Evolutionary conservation across 202 grass and related monocot species (phyloP).

Genomic region (Carex sylvatica): DNA sequence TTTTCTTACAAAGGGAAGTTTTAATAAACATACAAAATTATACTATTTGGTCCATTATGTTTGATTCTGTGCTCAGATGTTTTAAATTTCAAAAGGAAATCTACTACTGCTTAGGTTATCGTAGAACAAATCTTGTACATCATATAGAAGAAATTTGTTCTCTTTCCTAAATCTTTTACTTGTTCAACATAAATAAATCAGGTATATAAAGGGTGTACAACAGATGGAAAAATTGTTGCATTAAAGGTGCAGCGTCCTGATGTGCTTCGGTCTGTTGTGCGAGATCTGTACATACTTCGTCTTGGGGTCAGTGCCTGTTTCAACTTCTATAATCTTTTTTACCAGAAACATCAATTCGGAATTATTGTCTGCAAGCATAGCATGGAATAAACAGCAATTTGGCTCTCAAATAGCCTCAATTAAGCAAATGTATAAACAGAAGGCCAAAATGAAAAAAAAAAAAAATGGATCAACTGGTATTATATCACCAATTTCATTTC

Average conservation of each 20-base stretch:
- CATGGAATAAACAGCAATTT: background rate
- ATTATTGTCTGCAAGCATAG: background rate
- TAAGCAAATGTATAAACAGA: background rate
- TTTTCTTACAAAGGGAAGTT: background rate
- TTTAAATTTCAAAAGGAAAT: background rate
- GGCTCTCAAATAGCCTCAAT: background rate
- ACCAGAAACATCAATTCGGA: background rate
- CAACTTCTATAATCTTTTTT: background rate
- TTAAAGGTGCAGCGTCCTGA: slow-evolving; percentile 89
- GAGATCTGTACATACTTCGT: slow-evolving; percentile 86
- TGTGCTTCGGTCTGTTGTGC: slow-evolving; percentile 72
- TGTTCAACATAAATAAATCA: slow-evolving; percentile 24
- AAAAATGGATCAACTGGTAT: background rate
- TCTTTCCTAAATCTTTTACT: slow-evolving; percentile 21
- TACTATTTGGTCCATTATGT: background rate
- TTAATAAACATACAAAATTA: background rate
- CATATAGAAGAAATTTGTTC: background rate
- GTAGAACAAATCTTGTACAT: background rate
- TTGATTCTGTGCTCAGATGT: background rate
- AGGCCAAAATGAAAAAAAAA: background rate
- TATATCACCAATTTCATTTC: background rate
- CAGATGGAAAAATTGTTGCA: slow-evolving; percentile 75
- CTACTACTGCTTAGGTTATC: background rate
- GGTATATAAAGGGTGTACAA: slow-evolving; percentile 79
- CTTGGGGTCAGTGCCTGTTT: slow-evolving; percentile 66